These are phyloP conservation scores for Usnea hakonensis DNA, from an alignment of 495 filamentous ascomycete species.

Conservation along the genomic window DNA sequence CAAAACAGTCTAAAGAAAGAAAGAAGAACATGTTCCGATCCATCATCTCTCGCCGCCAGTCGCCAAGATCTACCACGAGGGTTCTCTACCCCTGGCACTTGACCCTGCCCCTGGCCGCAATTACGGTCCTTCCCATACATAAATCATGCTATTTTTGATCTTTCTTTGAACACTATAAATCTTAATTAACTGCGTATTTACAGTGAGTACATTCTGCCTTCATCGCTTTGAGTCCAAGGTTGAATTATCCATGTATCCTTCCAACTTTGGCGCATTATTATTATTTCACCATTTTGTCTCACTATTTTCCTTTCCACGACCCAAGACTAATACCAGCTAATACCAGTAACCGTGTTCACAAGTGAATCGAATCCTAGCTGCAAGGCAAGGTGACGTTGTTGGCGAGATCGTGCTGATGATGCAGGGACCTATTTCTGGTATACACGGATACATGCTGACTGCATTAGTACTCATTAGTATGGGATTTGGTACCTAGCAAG, in stretches of 20 bases:
- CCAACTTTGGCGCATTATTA: too few species aligned
- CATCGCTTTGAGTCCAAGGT: too few species aligned
- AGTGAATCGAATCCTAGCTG: background rate
- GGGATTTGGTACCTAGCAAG: background rate
- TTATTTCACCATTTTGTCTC: too few species aligned
- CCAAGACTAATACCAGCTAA: too few species aligned
- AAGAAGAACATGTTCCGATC: background rate
- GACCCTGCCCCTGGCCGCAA: slow-evolving; percentile 9
- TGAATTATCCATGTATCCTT: too few species aligned
- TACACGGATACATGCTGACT: slow-evolving; percentile 40
- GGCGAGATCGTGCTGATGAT: background rate
- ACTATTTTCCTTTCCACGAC: too few species aligned
- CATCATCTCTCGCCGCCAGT: background rate
- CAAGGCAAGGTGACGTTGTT: background rate
- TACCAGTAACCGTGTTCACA: too few species aligned
- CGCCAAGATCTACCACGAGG: slow-evolving; percentile 14
- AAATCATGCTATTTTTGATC: slow-evolving; percentile 2
- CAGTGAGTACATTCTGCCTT: background rate
- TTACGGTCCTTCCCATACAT: slow-evolving; percentile 7
- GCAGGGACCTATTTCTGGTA: slow-evolving; percentile 26
- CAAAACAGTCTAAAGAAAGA: background rate
- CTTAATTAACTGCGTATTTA: background rate
- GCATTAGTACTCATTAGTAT: slow-evolving; percentile 31
- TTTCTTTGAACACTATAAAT: background rate
- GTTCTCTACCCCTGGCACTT: background rate